Conservation (phyloP, 2,329 filamentous ascomycete species). For the Cordyceps militaris region DNA sequence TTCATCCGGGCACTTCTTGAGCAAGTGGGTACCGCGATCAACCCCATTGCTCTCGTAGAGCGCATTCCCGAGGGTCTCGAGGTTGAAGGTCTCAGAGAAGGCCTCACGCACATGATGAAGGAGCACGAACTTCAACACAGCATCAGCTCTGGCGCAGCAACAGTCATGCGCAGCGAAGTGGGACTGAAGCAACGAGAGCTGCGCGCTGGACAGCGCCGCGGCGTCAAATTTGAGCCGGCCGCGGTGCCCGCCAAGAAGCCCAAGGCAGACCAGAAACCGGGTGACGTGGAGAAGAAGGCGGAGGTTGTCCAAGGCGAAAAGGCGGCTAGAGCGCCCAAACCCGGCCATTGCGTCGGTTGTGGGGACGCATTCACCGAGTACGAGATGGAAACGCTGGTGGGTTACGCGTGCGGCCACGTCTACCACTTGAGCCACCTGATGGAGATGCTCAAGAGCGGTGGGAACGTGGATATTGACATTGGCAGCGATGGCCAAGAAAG, state of each 20-base stretch:
- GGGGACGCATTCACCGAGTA: constrained; percentile 48
- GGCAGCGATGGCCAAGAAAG: constrained; percentile 35
- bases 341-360: constrained; percentile 55
- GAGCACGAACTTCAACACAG: constrained; percentile 94
- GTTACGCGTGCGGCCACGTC: constrained; percentile 75
- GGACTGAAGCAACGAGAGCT: constrained; percentile 74
- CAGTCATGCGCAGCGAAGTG: constrained; percentile 82
- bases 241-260: constrained; percentile 38
- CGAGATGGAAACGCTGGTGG: constrained; percentile 67
- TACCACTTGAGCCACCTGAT: constrained; percentile 72
- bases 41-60: constrained; percentile 82
- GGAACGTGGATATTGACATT: constrained; percentile 40
- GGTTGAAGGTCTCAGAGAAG: constrained; percentile 83
- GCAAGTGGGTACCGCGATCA: constrained; percentile 88
- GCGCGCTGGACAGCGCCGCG: constrained; percentile 70
- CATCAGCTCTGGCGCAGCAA: constrained; percentile 83
- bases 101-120: constrained; percentile 82
- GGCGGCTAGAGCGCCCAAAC: constrained; percentile 26
- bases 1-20: constrained; percentile 91
- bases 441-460: constrained; percentile 40
- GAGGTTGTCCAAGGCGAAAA: constrained; percentile 17
- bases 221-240: constrained; percentile 72
- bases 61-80: constrained; percentile 90
- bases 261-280: constrained; percentile 27
- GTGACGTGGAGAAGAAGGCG: constrained; percentile 17